phyloP scores from a whole-genome alignment of 768 basidiomycete species.

The Dioszegia hungarica region DNA sequence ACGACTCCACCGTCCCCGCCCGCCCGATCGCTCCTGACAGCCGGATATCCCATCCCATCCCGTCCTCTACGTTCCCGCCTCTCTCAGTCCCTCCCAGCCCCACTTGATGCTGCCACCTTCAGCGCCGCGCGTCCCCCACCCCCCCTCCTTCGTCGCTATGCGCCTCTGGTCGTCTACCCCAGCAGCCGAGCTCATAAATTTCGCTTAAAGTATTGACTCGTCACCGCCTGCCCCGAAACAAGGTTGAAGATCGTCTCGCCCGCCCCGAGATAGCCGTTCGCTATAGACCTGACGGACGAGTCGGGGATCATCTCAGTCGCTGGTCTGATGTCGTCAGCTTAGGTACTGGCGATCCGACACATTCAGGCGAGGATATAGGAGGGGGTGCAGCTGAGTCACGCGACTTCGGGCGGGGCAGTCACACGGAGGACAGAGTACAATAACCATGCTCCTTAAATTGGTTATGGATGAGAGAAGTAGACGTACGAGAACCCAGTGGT shows the following conservation, averaged over 20 bases:
- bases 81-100: no score
- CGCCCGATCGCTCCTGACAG: no score
- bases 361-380: no score
- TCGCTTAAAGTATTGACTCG: slow-evolving; percentile 64
- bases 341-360: no score
- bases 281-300: slow-evolving; percentile 66
- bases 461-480: slow-evolving; percentile 29
- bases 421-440: background rate
- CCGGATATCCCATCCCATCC: no score
- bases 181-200: no score
- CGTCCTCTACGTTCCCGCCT: no score
- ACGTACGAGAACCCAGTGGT: slow-evolving; percentile 87
- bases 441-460: background rate
- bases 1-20: no score
- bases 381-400: no score
- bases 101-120: no score
- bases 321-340: slow-evolving; percentile 58
- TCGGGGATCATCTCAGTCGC: slow-evolving; percentile 69
- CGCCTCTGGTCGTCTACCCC: no score
- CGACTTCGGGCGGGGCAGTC: background rate
- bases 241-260: slow-evolving; percentile 88
- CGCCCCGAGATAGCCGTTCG: slow-evolving; percentile 74
- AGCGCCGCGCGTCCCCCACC: no score
- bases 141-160: background rate
- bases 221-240: slow-evolving; percentile 76